A percentile compares a stretch with the other conserved stretches of the same genome.
phyloP scores from a whole-genome alignment of 2,329 filamentous ascomycete genomes.

The Rhinocladiella similis region DNA sequence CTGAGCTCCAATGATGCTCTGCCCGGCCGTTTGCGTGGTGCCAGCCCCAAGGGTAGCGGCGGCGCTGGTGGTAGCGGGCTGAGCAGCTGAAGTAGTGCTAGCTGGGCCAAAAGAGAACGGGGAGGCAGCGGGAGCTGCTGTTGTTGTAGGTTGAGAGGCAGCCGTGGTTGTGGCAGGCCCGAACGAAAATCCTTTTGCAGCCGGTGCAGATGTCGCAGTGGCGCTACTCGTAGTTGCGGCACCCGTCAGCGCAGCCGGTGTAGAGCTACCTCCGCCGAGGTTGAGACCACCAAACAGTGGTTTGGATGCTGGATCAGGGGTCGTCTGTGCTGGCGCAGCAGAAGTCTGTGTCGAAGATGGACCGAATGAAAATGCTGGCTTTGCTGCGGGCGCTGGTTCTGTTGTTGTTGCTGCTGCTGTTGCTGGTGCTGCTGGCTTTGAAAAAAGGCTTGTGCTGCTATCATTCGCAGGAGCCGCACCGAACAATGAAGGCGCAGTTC shows the following conservation, averaged over 20 bases:
- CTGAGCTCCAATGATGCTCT: slow-evolving; percentile 46
- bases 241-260: slow-evolving; percentile 32
- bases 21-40: slow-evolving; percentile 5
- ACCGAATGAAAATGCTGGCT: slow-evolving; percentile 16
- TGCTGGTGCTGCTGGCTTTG: slow-evolving; percentile 9
- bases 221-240: slow-evolving; percentile 32
- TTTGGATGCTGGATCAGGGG: slow-evolving; percentile 21
- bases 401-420: background rate
- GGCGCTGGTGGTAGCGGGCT: slow-evolving; percentile 33
- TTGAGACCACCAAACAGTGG: slow-evolving; percentile 31
- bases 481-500: slow-evolving; percentile 8
- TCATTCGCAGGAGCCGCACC: slow-evolving; percentile 8
- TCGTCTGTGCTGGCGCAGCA: slow-evolving; percentile 12
- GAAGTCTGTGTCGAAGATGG: slow-evolving; percentile 16
- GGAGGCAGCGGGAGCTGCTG: slow-evolving; percentile 24
- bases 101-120: slow-evolving; percentile 34
- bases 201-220: slow-evolving; percentile 31
- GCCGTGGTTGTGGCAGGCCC: slow-evolving; percentile 27
- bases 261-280: slow-evolving; percentile 24
- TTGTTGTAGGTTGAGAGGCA: slow-evolving; percentile 25
- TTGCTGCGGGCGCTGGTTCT: slow-evolving; percentile 6
- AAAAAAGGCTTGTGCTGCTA: slow-evolving; percentile 13
- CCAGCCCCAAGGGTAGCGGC: slow-evolving; percentile 9
- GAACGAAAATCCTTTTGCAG: slow-evolving; percentile 30
- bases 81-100: slow-evolving; percentile 33